Evolutionary conservation across 1,284 basidiomycete species (phyloP).

Genomic region (Apiotrichum veenhuisii): DNA sequence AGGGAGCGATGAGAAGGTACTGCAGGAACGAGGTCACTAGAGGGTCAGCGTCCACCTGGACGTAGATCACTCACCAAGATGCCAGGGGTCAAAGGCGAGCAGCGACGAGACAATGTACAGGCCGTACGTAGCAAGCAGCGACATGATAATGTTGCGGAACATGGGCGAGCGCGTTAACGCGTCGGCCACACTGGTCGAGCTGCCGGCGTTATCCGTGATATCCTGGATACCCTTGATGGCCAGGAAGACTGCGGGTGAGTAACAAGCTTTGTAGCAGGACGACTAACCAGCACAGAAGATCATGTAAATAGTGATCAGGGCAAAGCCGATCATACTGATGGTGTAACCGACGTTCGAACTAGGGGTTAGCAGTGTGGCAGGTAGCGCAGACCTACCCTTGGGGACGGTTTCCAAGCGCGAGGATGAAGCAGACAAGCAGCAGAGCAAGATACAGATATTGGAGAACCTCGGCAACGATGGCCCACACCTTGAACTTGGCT

Average conservation of each 20-base stretch:
- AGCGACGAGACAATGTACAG: conserved; percentile 76
- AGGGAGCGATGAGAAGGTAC: conserved; percentile 84
- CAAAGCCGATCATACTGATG: conserved; percentile 75
- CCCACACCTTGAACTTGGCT: conserved; percentile 21
- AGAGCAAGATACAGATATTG: conserved; percentile 85
- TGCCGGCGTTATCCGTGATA: conserved; percentile 51
- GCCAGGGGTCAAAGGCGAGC: conserved; percentile 61
- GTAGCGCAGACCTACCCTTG: conserved; percentile 60
- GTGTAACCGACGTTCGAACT: conserved; percentile 73
- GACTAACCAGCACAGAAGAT: conserved; percentile 59
- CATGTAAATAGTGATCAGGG: conserved; percentile 87
- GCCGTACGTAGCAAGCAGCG: conserved; percentile 77
- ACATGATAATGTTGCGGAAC: conserved; percentile 76
- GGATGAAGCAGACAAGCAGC: conserved; percentile 82
- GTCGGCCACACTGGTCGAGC: conserved; percentile 52
- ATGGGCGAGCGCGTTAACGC: conserved; percentile 66
- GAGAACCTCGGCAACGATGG: conserved; percentile 70
- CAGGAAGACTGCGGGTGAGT: conserved; percentile 60
- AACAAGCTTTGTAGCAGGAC: neutral
- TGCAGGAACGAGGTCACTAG: conserved; percentile 82
- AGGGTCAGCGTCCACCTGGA: conserved; percentile 18
- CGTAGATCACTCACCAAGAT: conserved; percentile 19
- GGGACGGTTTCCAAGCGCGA: conserved; percentile 86
- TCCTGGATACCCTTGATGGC: conserved; percentile 72
- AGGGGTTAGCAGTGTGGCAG: neutral